Evolutionary conservation across 805 yeast species (phyloP).

Genomic region (Hanseniaspora lachancei): DNA sequence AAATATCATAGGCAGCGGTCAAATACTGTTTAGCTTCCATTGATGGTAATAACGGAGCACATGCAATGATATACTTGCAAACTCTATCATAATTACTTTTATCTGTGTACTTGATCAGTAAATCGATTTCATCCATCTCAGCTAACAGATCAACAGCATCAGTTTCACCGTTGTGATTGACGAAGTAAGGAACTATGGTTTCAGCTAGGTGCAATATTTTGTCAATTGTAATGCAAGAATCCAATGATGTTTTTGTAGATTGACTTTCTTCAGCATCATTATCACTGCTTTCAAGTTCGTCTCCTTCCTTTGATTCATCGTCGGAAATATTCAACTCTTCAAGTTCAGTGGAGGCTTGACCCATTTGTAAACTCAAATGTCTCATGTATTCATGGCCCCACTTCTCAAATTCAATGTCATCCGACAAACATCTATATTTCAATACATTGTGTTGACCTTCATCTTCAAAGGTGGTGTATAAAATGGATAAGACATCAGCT

Average conservation of each 20-base stretch:
- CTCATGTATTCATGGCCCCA: slow-evolving; percentile 99
- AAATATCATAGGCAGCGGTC: slow-evolving; percentile 77
- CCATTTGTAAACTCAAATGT: slow-evolving; percentile 88
- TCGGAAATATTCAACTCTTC: slow-evolving; percentile 26
- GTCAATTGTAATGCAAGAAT: slow-evolving; percentile 24
- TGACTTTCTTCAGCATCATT: slow-evolving; percentile 16
- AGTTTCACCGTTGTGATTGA: slow-evolving; percentile 93
- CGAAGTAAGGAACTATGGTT: slow-evolving; percentile 74
- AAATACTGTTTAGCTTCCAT: slow-evolving; percentile 82
- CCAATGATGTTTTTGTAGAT: slow-evolving; percentile 10
- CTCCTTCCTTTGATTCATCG: slow-evolving; percentile 14
- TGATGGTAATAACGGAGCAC: slow-evolving; percentile 92
- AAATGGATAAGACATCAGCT: slow-evolving; percentile 81
- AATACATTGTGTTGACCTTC: slow-evolving; percentile 67
- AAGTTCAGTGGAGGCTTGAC: slow-evolving; percentile 61
- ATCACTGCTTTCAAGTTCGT: neutral
- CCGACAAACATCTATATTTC: slow-evolving; percentile 58
- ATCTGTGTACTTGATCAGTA: slow-evolving; percentile 73
- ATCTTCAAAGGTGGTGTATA: slow-evolving; percentile 88
- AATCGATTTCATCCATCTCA: slow-evolving; percentile 79
- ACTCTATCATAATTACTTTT: slow-evolving; percentile 74
- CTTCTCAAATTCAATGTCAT: slow-evolving; percentile 47
- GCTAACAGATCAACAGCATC: slow-evolving; percentile 90
- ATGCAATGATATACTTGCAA: slow-evolving; percentile 84
- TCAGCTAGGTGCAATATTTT: slow-evolving; percentile 53